phyloP scores from a whole-genome alignment of 768 basidiomycete species.

The Termitomyces sp. region DNA sequence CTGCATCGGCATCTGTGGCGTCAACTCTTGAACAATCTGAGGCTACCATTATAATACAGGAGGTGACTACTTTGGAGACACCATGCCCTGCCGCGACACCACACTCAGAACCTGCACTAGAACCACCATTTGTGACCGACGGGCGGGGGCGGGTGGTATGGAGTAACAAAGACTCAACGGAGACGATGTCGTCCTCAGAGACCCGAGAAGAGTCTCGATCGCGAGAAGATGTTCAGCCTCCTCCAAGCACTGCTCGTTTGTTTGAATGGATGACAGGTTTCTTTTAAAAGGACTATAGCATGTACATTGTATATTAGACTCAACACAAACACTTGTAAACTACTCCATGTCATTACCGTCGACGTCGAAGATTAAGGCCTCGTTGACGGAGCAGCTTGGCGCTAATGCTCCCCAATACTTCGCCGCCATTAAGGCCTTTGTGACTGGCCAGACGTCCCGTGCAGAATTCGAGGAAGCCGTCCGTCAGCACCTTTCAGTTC shows the following conservation, averaged over 20 bases:
- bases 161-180: conserved; percentile 21
- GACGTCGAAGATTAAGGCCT: conserved; percentile 67
- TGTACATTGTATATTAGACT: not conserved
- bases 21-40: not conserved
- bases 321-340: conserved; percentile 7
- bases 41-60: not conserved
- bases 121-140: conserved; percentile 60
- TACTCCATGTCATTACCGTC: conserved; percentile 68
- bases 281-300: not conserved
- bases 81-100: not conserved
- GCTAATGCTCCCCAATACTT: conserved; percentile 61
- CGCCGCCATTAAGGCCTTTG: conserved; percentile 58
- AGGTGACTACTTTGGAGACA: not conserved
- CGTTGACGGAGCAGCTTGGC: conserved; percentile 62
- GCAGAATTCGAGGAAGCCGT: conserved; percentile 74
- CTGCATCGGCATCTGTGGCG: not conserved
- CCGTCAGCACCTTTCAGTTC: conserved; percentile 56
- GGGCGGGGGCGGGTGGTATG: conserved; percentile 61
- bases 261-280: conserved; percentile 23
- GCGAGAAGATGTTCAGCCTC: conserved; percentile 10
- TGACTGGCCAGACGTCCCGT: conserved; percentile 66
- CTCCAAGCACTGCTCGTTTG: conserved; percentile 14
- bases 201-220: conserved; percentile 4
- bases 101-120: conserved; percentile 9
- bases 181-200: conserved; percentile 4